Evolutionary conservation across 78 protist species (phyloP).

Genomic region (Isochrysis galbana): DNA sequence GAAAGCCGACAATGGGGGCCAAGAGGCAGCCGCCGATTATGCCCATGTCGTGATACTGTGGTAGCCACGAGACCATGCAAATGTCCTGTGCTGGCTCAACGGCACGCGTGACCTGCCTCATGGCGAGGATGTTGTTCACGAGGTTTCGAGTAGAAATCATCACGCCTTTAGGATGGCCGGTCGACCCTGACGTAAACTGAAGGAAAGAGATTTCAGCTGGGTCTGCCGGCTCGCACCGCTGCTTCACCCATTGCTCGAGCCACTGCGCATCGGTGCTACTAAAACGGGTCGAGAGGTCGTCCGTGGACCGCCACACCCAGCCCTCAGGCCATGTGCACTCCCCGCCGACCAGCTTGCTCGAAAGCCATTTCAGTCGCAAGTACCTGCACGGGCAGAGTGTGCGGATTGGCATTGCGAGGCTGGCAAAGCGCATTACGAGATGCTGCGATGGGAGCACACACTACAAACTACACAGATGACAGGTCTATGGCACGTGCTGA

Average conservation of each 20-base stretch:
- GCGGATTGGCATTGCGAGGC: neutral
- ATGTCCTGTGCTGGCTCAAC: neutral
- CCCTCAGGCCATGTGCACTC: neutral
- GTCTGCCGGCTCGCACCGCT: neutral
- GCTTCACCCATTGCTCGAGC: neutral
- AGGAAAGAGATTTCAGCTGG: neutral
- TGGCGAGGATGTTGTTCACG: neutral
- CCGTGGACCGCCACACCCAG: neutral
- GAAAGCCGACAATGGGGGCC: neutral
- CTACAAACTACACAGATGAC: no score
- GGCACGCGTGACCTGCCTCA: neutral
- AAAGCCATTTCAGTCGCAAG: neutral
- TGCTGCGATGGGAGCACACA: neutral
- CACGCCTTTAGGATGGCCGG: neutral
- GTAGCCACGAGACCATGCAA: neutral
- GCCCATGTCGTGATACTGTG: conserved; percentile 38
- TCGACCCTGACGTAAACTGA: neutral
- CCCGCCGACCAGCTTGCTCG: neutral
- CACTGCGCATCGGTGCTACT: neutral
- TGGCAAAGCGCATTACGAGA: neutral
- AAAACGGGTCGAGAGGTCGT: neutral
- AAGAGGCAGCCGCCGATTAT: neutral
- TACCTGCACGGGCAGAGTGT: neutral
- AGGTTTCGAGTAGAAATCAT: neutral
- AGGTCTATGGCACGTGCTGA: no score